Conservation (phyloP, 495 filamentous ascomycete species). For the Penicillium goetzii region DNA sequence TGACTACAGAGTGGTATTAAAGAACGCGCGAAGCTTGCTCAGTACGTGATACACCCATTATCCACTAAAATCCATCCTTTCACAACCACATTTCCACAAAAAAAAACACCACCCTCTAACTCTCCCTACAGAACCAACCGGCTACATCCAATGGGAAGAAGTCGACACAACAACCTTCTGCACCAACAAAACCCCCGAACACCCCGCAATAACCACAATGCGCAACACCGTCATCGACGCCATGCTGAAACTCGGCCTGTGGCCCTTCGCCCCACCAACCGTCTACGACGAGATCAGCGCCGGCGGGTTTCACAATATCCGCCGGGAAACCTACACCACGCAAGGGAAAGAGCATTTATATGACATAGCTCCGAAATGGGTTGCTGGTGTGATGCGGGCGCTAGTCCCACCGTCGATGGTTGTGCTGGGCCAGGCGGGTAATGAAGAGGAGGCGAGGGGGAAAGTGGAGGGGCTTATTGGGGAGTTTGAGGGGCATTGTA, state of each 20-base stretch:
- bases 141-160: constrained; percentile 47
- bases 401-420: constrained; percentile 24
- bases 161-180: constrained; percentile 27
- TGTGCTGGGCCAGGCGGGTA: constrained; percentile 20
- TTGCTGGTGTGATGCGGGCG: constrained; percentile 22
- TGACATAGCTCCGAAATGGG: constrained; percentile 20
- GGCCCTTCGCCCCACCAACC: constrained; percentile 17
- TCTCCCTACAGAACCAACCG: constrained; percentile 31
- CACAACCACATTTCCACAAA: background rate
- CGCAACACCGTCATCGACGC: constrained; percentile 18
- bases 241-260: constrained; percentile 23
- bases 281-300: constrained; percentile 19
- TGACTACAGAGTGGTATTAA: constrained; percentile 26
- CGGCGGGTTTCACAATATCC: constrained; percentile 16
- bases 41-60: constrained; percentile 29
- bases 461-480: constrained; percentile 28
- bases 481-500: constrained; percentile 24
- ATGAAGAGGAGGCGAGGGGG: constrained; percentile 16
- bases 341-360: constrained; percentile 20
- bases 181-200: constrained; percentile 20
- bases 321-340: constrained; percentile 20
- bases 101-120: background rate
- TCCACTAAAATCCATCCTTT: background rate
- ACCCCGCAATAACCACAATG: constrained; percentile 14
- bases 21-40: constrained; percentile 33